Base-by-base conservation (phyloP, 805 yeast species). In the Spathaspora passalidarum region DNA sequence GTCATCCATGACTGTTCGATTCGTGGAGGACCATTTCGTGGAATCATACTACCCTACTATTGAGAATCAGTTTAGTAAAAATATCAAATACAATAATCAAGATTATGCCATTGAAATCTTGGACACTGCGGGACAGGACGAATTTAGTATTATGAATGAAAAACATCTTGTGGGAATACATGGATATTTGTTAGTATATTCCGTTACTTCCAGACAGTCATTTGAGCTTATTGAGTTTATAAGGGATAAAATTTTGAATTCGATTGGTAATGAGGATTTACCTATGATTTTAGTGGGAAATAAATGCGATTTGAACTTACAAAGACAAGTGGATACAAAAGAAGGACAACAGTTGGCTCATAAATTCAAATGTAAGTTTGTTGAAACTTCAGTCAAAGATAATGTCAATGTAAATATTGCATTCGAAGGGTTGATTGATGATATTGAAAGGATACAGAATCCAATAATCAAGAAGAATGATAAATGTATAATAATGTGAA, bases 111-210 rank as follows among this genome's bases (percentile, higher is more conserved):
- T 91, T 20, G 96, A 89, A 62, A 86, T 90, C 44, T 70, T 89
- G 49, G 97, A 90, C 60, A 90, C 97, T 0, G 96, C 96, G 0
- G 97, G 97, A 6, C 95, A 88, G 69, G 96, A 89, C 64, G 96
- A 89, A 69, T 87, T 84, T 61, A 79, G 88, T 41, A 80, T 87
- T 52, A 78, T 90, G 65, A 86, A 82, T 56, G 88, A 86, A 63
- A 86, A 86, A 55, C 84, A 86, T 45, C 68, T 88, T 41, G 84
- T 86, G 40, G 94, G 91, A 14, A 81, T 86, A 26, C 94, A 88
- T 57, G 97, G 96, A 1, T 86, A 86, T 59, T 69, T 90, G 38
- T 66, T 91, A 37, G 87, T 88, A 38, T 90, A 88, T 66, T 85
- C 92, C 42, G 90, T 90, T 44, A 82, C 88, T 23, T 84, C 90